Conservation (phyloP, 805 yeast genomes). For the Lipomyces sp. region DNA sequence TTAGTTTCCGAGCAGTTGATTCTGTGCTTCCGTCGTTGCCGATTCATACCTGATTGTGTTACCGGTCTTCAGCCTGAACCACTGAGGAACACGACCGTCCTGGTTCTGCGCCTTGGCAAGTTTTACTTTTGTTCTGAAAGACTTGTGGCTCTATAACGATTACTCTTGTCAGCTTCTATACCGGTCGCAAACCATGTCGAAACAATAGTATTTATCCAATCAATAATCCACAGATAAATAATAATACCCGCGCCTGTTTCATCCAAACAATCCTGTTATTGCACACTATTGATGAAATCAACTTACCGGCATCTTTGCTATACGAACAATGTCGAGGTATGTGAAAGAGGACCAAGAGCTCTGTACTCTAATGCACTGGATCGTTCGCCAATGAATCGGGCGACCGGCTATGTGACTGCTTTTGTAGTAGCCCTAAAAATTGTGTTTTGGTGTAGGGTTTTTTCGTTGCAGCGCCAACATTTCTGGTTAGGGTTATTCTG, state of each 20-base stretch:
- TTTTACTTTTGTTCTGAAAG: conserved; percentile 97
- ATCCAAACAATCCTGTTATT: not conserved
- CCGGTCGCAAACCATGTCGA: not conserved
- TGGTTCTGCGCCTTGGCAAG: conserved; percentile 98
- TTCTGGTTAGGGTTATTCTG: too few species aligned
- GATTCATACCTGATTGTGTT: conserved; percentile 73
- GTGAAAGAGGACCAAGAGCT: not conserved
- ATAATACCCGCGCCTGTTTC: not conserved
- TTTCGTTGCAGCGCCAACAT: too few species aligned
- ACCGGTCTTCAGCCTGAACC: conserved; percentile 98
- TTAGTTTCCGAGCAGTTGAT: conserved; percentile 6
- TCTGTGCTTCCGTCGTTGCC: not conserved
- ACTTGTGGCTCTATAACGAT: conserved; percentile 63
- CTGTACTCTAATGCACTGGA: too few species aligned
- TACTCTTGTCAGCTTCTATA: not conserved
- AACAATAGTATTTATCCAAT: not conserved
- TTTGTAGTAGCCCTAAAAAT: too few species aligned
- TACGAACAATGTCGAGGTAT: not conserved
- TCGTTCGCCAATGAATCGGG: too few species aligned
- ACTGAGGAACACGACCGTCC: conserved; percentile 99
- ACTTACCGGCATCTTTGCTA: conserved; percentile 1
- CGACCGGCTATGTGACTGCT: too few species aligned
- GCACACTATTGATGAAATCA: not conserved
- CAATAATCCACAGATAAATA: not conserved
- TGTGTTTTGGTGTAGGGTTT: too few species aligned